These are phyloP conservation scores for Fusarium tupiense DNA, from an alignment of 2,329 filamentous ascomycete species.

Conservation along the genomic window DNA sequence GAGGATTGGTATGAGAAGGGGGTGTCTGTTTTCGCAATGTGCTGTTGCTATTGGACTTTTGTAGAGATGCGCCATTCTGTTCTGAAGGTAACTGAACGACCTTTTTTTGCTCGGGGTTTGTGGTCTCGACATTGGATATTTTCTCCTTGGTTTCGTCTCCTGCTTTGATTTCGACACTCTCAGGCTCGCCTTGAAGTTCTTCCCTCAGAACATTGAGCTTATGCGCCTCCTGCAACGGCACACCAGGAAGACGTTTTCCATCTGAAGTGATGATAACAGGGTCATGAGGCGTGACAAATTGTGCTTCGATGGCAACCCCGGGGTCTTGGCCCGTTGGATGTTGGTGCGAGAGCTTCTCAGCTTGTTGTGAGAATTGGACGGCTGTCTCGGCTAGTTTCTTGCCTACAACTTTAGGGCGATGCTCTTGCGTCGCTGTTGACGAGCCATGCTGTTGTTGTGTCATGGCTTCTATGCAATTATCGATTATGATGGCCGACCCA, in stretches of 20 bases:
- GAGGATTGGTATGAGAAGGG: constrained; percentile 76
- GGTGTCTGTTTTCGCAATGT: constrained; percentile 63
- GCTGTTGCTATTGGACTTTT: constrained; percentile 58
- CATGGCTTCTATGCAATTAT: constrained; percentile 13
- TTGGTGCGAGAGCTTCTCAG: constrained; percentile 64
- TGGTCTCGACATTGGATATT: constrained; percentile 46
- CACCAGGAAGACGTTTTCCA: constrained; percentile 72
- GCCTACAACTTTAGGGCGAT: constrained; percentile 28
- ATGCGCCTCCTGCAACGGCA: constrained; percentile 75
- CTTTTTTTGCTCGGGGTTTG: constrained; percentile 38
- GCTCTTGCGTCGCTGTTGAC: constrained; percentile 9
- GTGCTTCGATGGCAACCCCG: constrained; percentile 68
- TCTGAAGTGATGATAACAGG: constrained; percentile 75
- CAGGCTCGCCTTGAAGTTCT: constrained; percentile 50
- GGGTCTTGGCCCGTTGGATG: constrained; percentile 43
- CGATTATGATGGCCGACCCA: neutral
- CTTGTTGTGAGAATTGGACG: constrained; percentile 69
- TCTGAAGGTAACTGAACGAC: constrained; percentile 40
- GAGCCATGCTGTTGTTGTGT: constrained; percentile 15
- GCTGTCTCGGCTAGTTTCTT: constrained; percentile 53
- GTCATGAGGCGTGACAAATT: constrained; percentile 75
- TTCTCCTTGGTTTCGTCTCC: constrained; percentile 41
- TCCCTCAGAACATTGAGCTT: constrained; percentile 73
- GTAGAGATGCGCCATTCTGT: constrained; percentile 49
- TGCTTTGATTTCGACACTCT: constrained; percentile 41